Percentiles rank a stretch among this genome's conserved stretches.
Conservation (phyloP, 108 stramenopile genomes). For the Licmophora abbreviata region DNA sequence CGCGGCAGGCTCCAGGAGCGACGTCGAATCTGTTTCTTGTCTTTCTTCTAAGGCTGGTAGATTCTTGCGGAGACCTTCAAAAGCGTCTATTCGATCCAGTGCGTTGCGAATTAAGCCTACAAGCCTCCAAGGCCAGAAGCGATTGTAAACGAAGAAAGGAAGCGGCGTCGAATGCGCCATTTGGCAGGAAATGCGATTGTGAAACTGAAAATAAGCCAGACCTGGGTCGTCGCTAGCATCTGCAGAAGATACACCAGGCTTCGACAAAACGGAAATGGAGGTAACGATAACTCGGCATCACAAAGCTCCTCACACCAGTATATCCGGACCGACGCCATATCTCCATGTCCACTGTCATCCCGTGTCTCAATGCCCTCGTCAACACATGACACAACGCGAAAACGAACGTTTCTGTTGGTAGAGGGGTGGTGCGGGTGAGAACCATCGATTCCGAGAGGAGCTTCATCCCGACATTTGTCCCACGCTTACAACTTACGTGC, state of each 20-base stretch:
- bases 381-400: conserved; percentile 2
- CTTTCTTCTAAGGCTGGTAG: conserved; percentile 28
- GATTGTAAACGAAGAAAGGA: conserved; percentile 29
- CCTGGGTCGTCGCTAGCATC: no score
- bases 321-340: conserved; percentile 8
- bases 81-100: conserved; percentile 17
- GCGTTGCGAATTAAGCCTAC: conserved; percentile 25
- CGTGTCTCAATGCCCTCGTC: not conserved
- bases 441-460: not conserved
- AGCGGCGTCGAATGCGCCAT: conserved; percentile 17
- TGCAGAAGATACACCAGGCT: no score
- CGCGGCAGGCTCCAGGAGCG: conserved; percentile 15
- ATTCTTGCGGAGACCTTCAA: conserved; percentile 22
- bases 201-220: no score
- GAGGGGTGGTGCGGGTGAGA: no score
- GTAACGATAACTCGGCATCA: conserved; percentile 21
- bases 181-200: conserved; percentile 11
- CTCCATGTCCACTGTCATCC: not conserved
- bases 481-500: conserved; percentile 28
- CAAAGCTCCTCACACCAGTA: conserved; percentile 24
- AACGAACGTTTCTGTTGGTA: no score
- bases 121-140: conserved; percentile 56
- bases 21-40: not conserved
- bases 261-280: no score
- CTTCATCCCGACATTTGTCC: not conserved